Evolutionary conservation across 2,329 filamentous ascomycete genomes (phyloP).

Genomic region (Neobulgaria alba): DNA sequence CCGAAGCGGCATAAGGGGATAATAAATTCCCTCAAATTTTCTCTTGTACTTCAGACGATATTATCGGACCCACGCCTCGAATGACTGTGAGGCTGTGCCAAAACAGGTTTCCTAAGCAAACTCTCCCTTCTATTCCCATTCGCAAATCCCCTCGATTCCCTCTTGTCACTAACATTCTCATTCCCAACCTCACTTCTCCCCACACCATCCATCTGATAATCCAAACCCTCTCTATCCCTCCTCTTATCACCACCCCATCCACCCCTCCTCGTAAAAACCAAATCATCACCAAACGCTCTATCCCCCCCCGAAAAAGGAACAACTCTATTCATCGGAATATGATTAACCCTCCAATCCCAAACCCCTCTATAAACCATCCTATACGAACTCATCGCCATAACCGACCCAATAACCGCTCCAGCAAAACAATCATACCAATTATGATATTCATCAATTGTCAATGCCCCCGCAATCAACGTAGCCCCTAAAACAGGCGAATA

Average conservation of each 20-base stretch:
- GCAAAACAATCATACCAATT: conserved; percentile 69
- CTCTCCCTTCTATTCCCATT: no score
- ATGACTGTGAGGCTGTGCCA: no score
- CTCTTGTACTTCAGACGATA: no score
- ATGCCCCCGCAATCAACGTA: conserved; percentile 55
- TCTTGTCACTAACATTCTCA: no score
- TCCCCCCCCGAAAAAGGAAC: conserved; percentile 41
- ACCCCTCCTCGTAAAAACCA: conserved; percentile 50
- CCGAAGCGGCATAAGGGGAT: no score
- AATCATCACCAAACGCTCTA: conserved; percentile 37
- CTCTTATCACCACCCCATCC: conserved; percentile 47
- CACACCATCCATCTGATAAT: no score
- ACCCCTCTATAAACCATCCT: conserved; percentile 59
- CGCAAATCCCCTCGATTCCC: no score
- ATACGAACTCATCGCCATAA: conserved; percentile 57
- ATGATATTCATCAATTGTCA: conserved; percentile 67
- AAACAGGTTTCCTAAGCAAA: no score
- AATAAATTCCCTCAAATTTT: no score
- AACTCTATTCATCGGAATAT: conserved; percentile 54
- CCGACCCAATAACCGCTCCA: conserved; percentile 55
- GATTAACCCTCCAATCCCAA: conserved; percentile 61
- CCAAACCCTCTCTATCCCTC: no score
- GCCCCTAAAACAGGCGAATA: conserved; percentile 62
- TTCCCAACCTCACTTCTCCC: no score
- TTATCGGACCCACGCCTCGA: no score